A percentile compares a stretch with the other conserved stretches of the same genome.
phyloP scores from a whole-genome alignment of 768 basidiomycete genomes.

The Sarcomyxa edulis region DNA sequence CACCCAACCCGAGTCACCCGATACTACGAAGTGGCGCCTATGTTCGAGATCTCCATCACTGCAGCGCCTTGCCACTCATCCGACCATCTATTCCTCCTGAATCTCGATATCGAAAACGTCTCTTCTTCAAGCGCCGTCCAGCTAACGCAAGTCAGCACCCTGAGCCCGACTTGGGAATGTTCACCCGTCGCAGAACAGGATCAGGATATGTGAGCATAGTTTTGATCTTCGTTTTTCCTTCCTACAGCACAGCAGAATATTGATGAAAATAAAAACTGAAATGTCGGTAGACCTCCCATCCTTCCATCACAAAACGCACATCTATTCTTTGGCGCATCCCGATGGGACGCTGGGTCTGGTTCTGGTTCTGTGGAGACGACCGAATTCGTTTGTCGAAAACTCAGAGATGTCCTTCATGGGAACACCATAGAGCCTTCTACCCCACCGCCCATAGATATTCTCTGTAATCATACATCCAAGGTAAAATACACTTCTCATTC shows the following conservation, averaged over 20 bases:
- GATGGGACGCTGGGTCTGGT: constrained; percentile 26
- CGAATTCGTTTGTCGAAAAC: constrained; percentile 46
- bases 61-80: constrained; percentile 45
- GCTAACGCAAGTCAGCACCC: constrained; percentile 52
- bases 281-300: constrained; percentile 32
- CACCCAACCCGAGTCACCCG: constrained; percentile 51
- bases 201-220: constrained; percentile 35
- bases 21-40: constrained; percentile 52
- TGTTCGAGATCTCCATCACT: constrained; percentile 48
- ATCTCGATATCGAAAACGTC: constrained; percentile 53
- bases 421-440: constrained; percentile 26
- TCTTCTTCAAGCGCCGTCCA: constrained; percentile 32
- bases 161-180: constrained; percentile 71
- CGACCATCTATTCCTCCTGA: constrained; percentile 46
- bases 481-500: constrained; percentile 25
- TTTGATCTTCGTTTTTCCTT: constrained; percentile 3
- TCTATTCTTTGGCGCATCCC: constrained; percentile 35
- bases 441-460: constrained; percentile 53
- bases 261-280: no score
- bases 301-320: constrained; percentile 43
- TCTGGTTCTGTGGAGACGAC: constrained; percentile 35
- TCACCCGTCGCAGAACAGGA: constrained; percentile 26
- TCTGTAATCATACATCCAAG: constrained; percentile 39
- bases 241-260: no score
- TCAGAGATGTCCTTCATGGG: constrained; percentile 48